phyloP scores from a whole-genome alignment of 306 rosid genomes.

The Dryas drummondii region DNA sequence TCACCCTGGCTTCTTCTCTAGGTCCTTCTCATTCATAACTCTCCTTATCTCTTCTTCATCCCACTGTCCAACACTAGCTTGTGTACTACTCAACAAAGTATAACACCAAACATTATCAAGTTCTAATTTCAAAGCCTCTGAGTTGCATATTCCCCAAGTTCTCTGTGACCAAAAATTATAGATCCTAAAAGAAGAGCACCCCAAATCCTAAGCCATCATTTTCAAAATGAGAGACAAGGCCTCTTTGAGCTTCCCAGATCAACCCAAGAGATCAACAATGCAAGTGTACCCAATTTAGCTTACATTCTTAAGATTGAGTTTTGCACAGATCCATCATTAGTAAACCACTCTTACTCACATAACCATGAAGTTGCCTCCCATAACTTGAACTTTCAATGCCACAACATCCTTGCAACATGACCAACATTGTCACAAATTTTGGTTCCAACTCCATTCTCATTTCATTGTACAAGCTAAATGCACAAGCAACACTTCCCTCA shows the following conservation, averaged over 20 bases:
- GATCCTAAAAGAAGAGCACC: conserved; percentile 62
- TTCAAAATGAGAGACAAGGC: conserved; percentile 3
- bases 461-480: conserved; percentile 31
- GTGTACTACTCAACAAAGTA: conserved; percentile 52
- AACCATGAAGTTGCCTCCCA: conserved; percentile 48
- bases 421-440: conserved; percentile 45
- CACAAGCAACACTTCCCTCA: conserved; percentile 21
- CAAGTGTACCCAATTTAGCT: conserved; percentile 27
- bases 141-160: conserved; percentile 49
- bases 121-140: conserved; percentile 55
- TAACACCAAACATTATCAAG: conserved; percentile 34
- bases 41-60: conserved; percentile 49
- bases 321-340: conserved; percentile 34
- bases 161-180: conserved; percentile 38
- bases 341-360: conserved; percentile 45
- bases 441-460: conserved; percentile 47
- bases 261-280: not conserved
- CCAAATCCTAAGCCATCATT: conserved; percentile 48
- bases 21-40: conserved; percentile 42
- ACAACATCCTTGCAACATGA: conserved; percentile 48
- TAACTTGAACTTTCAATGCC: conserved; percentile 8
- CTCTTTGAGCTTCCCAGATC: no score
- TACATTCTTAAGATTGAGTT: conserved; percentile 53
- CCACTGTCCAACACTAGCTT: conserved; percentile 57
- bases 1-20: conserved; percentile 64